Evolutionary conservation across 129 eudicot species (phyloP).

Genomic region (Helianthus annuus): HanXRQr2.0-SUNRISE NC_035438.2:96101857-96102356

Average conservation of each 20-base stretch:
- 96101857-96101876: no score
- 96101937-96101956: no score
- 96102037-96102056: no score
- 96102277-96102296: conserved; percentile 83
- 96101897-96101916: no score
- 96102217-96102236: conserved; percentile 1
- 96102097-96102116: conserved; percentile 3
- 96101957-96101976: no score
- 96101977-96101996: no score
- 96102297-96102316: conserved; percentile 87
- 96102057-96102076: no score
- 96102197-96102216: not conserved
- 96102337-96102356: conserved; percentile 81
- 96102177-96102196: not conserved
- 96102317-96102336: conserved; percentile 89
- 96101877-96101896: no score
- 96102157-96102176: not conserved
- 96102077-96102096: not conserved
- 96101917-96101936: no score
- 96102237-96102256: conserved; percentile 48
- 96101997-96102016: no score
- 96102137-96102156: conserved; percentile 2
- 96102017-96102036: no score
- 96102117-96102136: not conserved
- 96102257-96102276: conserved; percentile 73